These are phyloP conservation scores for Rhodosporidiobolus sp. DNA, from an alignment of 768 basidiomycete species.

Conservation along the genomic window DNA sequence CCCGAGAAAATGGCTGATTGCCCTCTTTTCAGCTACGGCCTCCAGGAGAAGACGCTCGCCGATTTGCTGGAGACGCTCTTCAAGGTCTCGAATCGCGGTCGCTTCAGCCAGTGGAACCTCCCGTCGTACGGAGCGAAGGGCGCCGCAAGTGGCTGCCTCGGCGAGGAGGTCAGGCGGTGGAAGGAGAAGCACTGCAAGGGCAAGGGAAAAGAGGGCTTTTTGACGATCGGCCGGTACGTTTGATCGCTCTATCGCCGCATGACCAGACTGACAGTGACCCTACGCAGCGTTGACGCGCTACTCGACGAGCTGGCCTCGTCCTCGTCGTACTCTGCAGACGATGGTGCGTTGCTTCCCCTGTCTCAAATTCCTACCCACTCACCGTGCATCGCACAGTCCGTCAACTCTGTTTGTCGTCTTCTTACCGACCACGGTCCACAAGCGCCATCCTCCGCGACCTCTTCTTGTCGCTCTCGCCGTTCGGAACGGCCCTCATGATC, in stretches of 20 bases:
- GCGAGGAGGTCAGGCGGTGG: slow-evolving; percentile 60
- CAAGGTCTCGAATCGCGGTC: slow-evolving; percentile 48
- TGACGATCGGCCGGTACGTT: slow-evolving; percentile 13
- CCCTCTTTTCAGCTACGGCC: slow-evolving; percentile 47
- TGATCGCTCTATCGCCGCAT: too few species aligned
- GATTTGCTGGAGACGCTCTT: slow-evolving; percentile 57
- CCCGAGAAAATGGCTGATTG: neutral
- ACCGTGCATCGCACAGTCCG: neutral
- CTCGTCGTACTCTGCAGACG: slow-evolving; percentile 59
- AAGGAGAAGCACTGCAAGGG: slow-evolving; percentile 44
- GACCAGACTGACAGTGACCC: slow-evolving; percentile 45
- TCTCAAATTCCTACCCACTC: neutral
- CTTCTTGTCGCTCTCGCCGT: slow-evolving; percentile 61
- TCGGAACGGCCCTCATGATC: slow-evolving; percentile 66
- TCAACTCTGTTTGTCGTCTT: slow-evolving; percentile 44
- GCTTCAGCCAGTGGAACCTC: slow-evolving; percentile 46
- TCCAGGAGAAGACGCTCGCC: slow-evolving; percentile 66
- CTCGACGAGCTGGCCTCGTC: slow-evolving; percentile 71
- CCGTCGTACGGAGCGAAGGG: slow-evolving; percentile 50
- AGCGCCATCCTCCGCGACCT: slow-evolving; percentile 57
- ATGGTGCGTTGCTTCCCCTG: slow-evolving; percentile 5
- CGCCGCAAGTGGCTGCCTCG: slow-evolving; percentile 60
- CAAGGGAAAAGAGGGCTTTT: slow-evolving; percentile 45
- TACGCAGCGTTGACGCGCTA: slow-evolving; percentile 60
- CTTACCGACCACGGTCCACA: slow-evolving; percentile 48